Evolutionary conservation across 345 rosid genomes (phyloP), one percentile per base, ranked within the genome.

Genomic region (Lepidium sativum): DNA sequence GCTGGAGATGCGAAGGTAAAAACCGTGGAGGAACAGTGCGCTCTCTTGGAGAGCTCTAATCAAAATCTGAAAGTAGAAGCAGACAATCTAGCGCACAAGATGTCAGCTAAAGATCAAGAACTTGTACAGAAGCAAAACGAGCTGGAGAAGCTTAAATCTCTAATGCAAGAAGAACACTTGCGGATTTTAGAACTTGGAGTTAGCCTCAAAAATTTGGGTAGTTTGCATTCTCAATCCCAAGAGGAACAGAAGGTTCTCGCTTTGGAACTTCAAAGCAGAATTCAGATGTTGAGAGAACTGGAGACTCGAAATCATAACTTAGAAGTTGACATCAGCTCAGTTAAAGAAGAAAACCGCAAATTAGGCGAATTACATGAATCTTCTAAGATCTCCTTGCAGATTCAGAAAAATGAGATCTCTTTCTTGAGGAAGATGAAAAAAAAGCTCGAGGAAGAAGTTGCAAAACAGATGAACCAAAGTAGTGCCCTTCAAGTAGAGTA

Each of bases 401-500:
- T 69, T 52, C 49, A 84, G 62, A 75, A 77, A 76, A 73, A 64
- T 42, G 96, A 91, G 72, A 79, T 84, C 51, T 67, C 68, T 45
- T 67, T 80, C 68, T 78, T 86, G 69, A 88, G 76, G 75, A 80
- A 77, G 74, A 81, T 84, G 60, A 91, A 91, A 80, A 82, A 69
- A 62, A 83, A 83, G 63, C 95, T 95, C 42, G 97, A 85, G 79
- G 75, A 75, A 68, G 91, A 91, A 66, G 86, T 91, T 16, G 73
- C 79, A 12, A 76, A 75, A 40, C 96, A 85, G 73, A 77, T 76
- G 71, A 79, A 68, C 57, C 80, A 78, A 68, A 82, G 90, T 71
- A 79, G 78, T 72, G 79, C 76, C 17, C 91, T 86, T 62, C 96
- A 83, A 78, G 82, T 81, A 73, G 95, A 91, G 81, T 81, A 84